These are phyloP conservation scores for Plasmodiophora brassicae DNA, from an alignment of 208 protist genomes.

Conservation along the genomic window DNA sequence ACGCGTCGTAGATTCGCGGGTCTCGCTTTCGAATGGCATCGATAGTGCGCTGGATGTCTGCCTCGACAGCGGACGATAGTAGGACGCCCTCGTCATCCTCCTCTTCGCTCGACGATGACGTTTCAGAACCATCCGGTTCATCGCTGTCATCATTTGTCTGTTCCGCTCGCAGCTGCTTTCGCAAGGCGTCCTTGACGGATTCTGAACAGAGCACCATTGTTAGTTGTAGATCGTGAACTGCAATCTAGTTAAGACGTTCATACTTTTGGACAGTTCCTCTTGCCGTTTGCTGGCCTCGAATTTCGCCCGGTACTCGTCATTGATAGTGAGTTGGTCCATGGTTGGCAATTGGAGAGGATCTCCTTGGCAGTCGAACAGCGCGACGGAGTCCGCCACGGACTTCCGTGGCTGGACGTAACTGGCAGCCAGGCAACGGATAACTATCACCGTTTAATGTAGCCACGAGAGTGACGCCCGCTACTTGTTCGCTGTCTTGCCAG, in stretches of 20 bases:
- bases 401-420: too few relatives aligned
- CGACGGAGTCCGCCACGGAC: too few relatives aligned
- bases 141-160: too few relatives aligned
- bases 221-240: not conserved
- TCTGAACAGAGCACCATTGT: not conserved
- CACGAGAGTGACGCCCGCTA: too few relatives aligned
- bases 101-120: slow-evolving; percentile 4
- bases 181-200: slow-evolving; percentile 8
- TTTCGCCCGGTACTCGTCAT: not conserved
- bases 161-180: not conserved
- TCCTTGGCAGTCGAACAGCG: too few relatives aligned
- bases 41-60: not conserved
- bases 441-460: too few relatives aligned
- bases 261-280: not conserved
- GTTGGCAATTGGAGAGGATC: too few relatives aligned
- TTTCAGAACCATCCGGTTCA: not conserved
- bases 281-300: not conserved
- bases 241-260: not conserved
- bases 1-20: not conserved
- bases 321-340: not conserved
- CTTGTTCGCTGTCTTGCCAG: too few relatives aligned
- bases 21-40: not conserved
- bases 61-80: not conserved
- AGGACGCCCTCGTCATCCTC: not conserved
- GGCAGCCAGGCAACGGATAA: too few relatives aligned